These are phyloP conservation scores for Fusarium sp. DNA, from an alignment of 2,329 filamentous ascomycete species.

Conservation along the genomic window DNA sequence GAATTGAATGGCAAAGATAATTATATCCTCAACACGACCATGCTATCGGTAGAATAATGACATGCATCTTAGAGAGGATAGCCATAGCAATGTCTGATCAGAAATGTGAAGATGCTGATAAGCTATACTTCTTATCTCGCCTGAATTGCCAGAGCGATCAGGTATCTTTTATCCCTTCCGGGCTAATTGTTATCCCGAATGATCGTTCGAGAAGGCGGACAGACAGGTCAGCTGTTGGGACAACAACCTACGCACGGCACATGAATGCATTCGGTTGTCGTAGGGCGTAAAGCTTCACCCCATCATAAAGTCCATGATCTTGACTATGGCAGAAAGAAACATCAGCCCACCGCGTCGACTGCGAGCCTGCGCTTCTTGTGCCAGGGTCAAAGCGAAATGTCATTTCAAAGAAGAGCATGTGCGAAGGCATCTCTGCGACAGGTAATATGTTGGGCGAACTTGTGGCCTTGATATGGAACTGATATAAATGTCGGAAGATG, in stretches of 20 bases:
- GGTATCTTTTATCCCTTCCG: slow-evolving; percentile 10
- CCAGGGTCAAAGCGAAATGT: slow-evolving; percentile 48
- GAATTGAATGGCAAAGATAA: background rate
- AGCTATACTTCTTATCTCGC: background rate
- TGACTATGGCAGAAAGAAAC: slow-evolving; percentile 31
- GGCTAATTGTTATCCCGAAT: slow-evolving; percentile 10
- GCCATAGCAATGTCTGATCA: background rate
- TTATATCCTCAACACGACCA: background rate
- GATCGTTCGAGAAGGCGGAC: background rate
- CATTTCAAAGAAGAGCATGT: slow-evolving; percentile 45
- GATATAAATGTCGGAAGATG: slow-evolving; percentile 35
- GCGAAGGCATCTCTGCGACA: slow-evolving; percentile 46
- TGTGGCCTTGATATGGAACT: background rate
- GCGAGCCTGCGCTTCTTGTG: slow-evolving; percentile 50
- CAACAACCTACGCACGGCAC: background rate
- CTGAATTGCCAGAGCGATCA: background rate
- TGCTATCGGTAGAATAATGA: too few relatives aligned
- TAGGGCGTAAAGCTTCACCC: background rate
- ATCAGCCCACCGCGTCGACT: slow-evolving; percentile 49
- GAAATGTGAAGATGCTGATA: background rate
- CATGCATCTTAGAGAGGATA: background rate
- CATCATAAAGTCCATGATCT: background rate
- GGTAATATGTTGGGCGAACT: slow-evolving; percentile 32
- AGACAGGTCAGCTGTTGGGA: background rate
- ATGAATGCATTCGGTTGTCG: background rate